Base-by-base conservation (phyloP, 345 rosid genomes). In the Brassica cretica region DNA sequence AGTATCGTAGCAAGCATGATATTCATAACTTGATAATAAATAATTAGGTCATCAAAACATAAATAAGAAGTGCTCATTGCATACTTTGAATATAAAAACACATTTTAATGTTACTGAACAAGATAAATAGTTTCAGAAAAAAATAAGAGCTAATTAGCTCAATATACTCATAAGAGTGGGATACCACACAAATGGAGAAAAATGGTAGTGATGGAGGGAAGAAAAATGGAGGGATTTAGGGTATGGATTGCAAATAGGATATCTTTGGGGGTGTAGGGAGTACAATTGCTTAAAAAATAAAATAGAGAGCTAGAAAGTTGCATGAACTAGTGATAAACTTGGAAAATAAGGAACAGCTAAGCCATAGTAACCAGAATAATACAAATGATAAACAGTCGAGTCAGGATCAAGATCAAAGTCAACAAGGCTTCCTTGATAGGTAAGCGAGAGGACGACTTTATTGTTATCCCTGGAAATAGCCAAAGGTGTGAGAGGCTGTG, bases 381-480 rank as follows among this genome's bases (percentile, higher is more conserved):
- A 64, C 16, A 74, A n/a, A 65, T 74, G 64, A 53, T n/a, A 74
- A 53, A 53, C 37, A 14, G 15, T 1, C 1, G 71, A 73, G 3
- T 49, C 14, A 4, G 16, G 64, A 74, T 74, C 27, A 74, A 65
- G 49, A 74, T 55, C 72, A 24, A 66, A 25, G 21, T 27, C 41
- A 5, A 74, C 72, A 1, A 74, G 72, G 66, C 39, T 33, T 19
- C 5, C 25, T 8, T 21, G 4, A 21, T n/a, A 7, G 12, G 39
- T 2, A 66, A 66, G 5, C 11, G 72, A 37, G 58, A 66, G 41
- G 58, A 55, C 37, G 29, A 74, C 72, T 56, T 65, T 66, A 10
- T 37, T 74, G 58, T 6, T 35, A 3, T 14, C 70, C 70, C 12
- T 51, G 1, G 4, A 9, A 44, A 61, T 44, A 7, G 8, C 60